Percentiles rank a stretch among this genome's conserved stretches.
Evolutionary conservation across 2,329 filamentous ascomycete genomes (phyloP).

Genomic region (Apiospora saccharicola): DNA sequence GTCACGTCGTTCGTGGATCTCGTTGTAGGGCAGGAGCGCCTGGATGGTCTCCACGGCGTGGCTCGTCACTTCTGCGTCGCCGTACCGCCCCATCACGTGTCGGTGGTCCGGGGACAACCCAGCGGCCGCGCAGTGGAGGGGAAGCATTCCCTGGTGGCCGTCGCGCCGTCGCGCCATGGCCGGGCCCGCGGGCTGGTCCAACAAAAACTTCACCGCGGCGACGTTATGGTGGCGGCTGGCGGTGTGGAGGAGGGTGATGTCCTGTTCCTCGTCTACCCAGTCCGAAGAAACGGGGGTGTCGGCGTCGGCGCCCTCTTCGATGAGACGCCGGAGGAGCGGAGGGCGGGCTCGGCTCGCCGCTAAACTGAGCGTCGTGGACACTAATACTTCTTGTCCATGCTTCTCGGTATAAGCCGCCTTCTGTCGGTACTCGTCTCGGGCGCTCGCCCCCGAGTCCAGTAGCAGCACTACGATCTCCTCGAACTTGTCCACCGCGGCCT

Average conservation of each 20-base stretch:
- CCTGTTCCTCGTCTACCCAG: background rate
- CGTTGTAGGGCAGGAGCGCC: background rate
- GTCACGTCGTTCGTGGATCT: background rate
- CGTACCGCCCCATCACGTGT: fast-evolving
- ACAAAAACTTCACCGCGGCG: background rate
- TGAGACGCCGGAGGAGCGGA: background rate
- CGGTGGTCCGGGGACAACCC: background rate
- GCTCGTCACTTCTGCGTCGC: background rate
- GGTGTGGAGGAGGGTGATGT: background rate
- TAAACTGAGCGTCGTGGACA: background rate
- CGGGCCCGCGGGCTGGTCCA: background rate
- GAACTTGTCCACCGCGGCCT: background rate
- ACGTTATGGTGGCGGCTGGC: background rate
- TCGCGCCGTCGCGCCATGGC: background rate
- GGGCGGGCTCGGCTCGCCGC: background rate
- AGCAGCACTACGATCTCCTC: background rate
- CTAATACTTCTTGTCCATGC: background rate
- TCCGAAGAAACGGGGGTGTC: background rate
- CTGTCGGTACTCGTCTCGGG: background rate
- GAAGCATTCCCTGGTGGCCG: background rate
- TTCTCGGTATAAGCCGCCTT: background rate
- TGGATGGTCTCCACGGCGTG: background rate
- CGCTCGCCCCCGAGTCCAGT: background rate
- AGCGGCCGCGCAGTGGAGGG: background rate
- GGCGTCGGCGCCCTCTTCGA: background rate